Conservation (phyloP, 2,329 filamentous ascomycete genomes). For the Chaetomium globosum region DNA sequence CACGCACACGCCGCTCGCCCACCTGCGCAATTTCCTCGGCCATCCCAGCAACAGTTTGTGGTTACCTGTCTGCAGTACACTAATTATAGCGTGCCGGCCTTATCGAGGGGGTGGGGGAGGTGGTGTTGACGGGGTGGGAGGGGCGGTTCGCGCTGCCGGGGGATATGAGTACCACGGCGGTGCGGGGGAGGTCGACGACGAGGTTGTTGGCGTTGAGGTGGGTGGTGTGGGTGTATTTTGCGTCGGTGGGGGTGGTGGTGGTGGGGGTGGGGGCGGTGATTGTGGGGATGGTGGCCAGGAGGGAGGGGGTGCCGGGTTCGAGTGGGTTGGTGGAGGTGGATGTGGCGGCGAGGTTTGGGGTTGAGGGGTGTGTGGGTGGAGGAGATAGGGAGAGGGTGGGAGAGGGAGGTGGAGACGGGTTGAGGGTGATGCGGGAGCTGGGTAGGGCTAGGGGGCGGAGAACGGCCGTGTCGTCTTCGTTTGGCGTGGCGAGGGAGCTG, state of each 20-base stretch:
- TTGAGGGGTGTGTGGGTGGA: background rate
- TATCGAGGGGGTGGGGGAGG: background rate
- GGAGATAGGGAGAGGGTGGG: background rate
- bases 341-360: conserved; percentile 14
- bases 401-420: background rate
- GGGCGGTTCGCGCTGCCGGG: conserved; percentile 12
- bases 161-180: conserved; percentile 11
- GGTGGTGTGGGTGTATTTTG: conserved; percentile 18
- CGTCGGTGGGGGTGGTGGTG: conserved; percentile 5
- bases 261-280: conserved; percentile 8
- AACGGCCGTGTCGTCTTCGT: background rate
- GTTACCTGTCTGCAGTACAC: conserved; percentile 17
- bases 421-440: conserved; percentile 8
- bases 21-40: conserved; percentile 24
- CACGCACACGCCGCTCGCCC: conserved; percentile 8
- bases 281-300: conserved; percentile 4
- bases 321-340: conserved; percentile 22
- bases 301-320: conserved; percentile 11
- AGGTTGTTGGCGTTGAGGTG: conserved; percentile 6
- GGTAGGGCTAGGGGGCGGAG: conserved; percentile 7
- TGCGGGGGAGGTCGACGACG: conserved; percentile 7
- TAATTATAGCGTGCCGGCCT: conserved; percentile 16
- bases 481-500: background rate
- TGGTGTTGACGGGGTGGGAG: background rate
- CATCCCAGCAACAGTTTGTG: conserved; percentile 22